Base-by-base conservation (phyloP, 768 basidiomycete species). In the Trametes sanguinea region DNA sequence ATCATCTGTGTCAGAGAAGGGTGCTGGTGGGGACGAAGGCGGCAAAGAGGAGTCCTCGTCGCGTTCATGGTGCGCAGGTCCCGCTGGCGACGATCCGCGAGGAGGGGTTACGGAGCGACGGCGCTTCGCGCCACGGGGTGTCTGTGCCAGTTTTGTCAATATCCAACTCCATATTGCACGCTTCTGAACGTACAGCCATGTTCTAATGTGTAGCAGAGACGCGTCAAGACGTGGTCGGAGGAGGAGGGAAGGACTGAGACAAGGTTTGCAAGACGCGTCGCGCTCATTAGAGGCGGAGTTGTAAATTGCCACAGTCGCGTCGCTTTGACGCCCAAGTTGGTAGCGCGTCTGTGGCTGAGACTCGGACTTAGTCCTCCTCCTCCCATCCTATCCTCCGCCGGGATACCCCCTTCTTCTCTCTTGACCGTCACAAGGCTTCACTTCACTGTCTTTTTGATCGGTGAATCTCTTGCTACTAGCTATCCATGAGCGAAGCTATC, bases 41-140 rank as follows among this genome's bases (percentile, higher is more conserved):
- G 83, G 83, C 7, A 95, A 80, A 17, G 92, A 93, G 14, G 90
- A 90, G 45, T 83, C 79, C 22, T 87, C 85, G 69, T 81, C 77
- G 73, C 81, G 82, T 73, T 85, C 79, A 55, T 77, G 75, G 44
- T n/a, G 81, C 76, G 27, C 79, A 76, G 54, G 77, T 43, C 76
- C 73, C 22, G 76, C 81, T 3, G 87, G 85, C 37, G 79, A 80
- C 48, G 80, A 76, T 40, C 73, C 75, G 27, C 84, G 83, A 53
- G 83, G 83, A 10, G 79, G 78, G 27, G 87, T 85, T 63, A 84
- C 79, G 45, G 84, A 75, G 17, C 74, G 70, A 54, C 63, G 82
- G 51, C 89, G 85, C 75, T 91, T 91, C 6, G 77, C 75, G 43
- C 85, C 78, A 68, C 85, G 78, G 35, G 83, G 76, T 55, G 84